Evolutionary conservation across 2,329 filamentous ascomycete species (phyloP).

Genomic region (Nigrograna mackinnonii): DNA sequence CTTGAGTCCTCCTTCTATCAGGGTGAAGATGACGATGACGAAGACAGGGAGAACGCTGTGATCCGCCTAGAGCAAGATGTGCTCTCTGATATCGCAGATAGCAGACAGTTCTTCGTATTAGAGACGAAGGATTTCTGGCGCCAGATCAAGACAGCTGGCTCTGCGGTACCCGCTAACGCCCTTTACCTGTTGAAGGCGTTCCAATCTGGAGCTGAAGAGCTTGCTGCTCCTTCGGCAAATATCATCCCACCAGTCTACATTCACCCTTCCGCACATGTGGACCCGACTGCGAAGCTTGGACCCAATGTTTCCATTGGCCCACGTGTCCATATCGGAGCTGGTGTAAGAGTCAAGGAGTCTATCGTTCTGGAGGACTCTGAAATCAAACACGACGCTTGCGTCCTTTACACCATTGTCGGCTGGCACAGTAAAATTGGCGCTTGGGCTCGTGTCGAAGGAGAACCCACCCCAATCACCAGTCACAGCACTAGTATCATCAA

Average conservation of each 20-base stretch:
- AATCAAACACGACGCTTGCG: slow-evolving; percentile 94
- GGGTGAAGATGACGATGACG: slow-evolving; percentile 71
- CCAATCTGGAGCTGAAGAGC: slow-evolving; percentile 79
- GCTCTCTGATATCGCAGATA: slow-evolving; percentile 91
- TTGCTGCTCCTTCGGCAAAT: slow-evolving; percentile 80
- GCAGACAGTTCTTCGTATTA: slow-evolving; percentile 96
- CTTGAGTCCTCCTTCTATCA: slow-evolving; percentile 71
- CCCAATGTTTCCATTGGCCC: slow-evolving; percentile 96
- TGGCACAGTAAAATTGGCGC: slow-evolving; percentile 95
- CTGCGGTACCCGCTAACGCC: slow-evolving; percentile 93
- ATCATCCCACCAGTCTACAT: slow-evolving; percentile 94
- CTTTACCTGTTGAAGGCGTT: slow-evolving; percentile 94
- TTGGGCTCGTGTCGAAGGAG: slow-evolving; percentile 98
- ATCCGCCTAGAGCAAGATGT: slow-evolving; percentile 97
- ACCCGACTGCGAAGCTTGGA: slow-evolving; percentile 93
- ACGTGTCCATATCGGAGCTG: slow-evolving; percentile 81
- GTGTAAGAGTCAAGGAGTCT: slow-evolving; percentile 90
- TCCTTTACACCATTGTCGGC: slow-evolving; percentile 94
- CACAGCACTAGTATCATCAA: slow-evolving; percentile 95
- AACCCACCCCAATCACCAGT: slow-evolving; percentile 82
- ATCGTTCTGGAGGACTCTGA: slow-evolving; percentile 94
- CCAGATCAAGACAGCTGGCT: slow-evolving; percentile 99
- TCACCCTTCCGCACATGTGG: slow-evolving; percentile 86
- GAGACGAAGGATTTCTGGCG: slow-evolving; percentile 99
- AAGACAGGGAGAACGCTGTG: slow-evolving; percentile 77